Conservation (phyloP, 257 asterid species). For the Craterostigma plantagineum region DNA sequence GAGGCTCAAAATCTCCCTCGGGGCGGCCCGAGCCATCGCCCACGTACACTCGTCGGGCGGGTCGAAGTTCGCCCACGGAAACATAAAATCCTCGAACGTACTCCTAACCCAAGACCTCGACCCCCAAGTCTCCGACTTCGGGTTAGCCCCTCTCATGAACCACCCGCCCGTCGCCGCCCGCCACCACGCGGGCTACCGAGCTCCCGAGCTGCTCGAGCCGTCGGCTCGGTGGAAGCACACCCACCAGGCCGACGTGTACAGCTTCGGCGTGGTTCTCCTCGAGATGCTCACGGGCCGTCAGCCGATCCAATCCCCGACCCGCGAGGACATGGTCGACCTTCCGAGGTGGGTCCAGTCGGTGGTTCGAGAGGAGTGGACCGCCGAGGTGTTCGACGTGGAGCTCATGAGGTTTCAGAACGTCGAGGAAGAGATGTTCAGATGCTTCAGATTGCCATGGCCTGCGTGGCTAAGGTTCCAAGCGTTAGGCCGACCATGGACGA, state of each 20-base stretch:
- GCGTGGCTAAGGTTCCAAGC: constrained; percentile 35
- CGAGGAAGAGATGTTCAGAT: constrained; percentile 61
- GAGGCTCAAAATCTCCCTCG: constrained; percentile 38
- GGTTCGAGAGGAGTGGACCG: constrained; percentile 63
- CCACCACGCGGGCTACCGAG: constrained; percentile 38
- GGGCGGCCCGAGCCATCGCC: constrained; percentile 42
- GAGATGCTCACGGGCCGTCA: constrained; percentile 58
- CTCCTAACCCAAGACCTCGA: constrained; percentile 46
- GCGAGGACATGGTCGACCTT: constrained; percentile 45
- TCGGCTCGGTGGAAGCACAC: constrained; percentile 26
- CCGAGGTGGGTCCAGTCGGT: constrained; percentile 66
- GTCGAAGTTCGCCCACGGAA: constrained; percentile 41
- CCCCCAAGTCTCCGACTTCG: constrained; percentile 35
- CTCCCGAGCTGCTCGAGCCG: constrained; percentile 44
- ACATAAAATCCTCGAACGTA: constrained; percentile 39
- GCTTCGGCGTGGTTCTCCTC: constrained; percentile 48
- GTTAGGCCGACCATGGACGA: constrained; percentile 43
- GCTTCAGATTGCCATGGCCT: constrained; percentile 58
- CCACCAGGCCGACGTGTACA: constrained; percentile 50
- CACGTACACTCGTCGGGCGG: constrained; percentile 45
- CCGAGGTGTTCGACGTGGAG: constrained; percentile 54
- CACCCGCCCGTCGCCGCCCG: constrained; percentile 25
- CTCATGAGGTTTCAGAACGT: constrained; percentile 36
- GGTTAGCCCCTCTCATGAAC: constrained; percentile 44
- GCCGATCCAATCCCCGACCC: constrained; percentile 37